Conservation (phyloP, 495 filamentous ascomycete species). For the Annulohypoxylon bovei region DNA sequence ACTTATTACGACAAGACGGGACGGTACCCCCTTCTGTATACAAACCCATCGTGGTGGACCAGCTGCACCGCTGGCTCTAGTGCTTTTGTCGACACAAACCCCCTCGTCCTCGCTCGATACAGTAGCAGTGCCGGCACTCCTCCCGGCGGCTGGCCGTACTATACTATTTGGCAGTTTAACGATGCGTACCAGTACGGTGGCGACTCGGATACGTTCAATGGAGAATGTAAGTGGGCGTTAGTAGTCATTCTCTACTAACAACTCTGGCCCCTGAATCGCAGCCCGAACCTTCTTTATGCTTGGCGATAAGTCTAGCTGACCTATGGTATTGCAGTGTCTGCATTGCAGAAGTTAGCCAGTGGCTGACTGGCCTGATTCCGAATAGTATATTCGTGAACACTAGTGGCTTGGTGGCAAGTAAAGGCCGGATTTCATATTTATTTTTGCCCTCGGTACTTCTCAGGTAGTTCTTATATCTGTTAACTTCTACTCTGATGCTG, state of each 20-base stretch:
- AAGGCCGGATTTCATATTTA: no score
- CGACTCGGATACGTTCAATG: slow-evolving; percentile 64
- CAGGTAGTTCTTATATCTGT: no score
- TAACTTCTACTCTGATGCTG: no score
- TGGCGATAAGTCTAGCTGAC: neutral
- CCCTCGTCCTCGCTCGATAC: slow-evolving; percentile 68
- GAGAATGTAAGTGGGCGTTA: slow-evolving; percentile 41
- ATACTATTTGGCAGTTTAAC: slow-evolving; percentile 70
- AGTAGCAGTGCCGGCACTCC: slow-evolving; percentile 58
- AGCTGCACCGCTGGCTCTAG: slow-evolving; percentile 67
- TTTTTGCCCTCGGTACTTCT: no score
- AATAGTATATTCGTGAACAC: no score
- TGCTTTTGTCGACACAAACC: slow-evolving; percentile 61
- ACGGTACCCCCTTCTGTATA: slow-evolving; percentile 69
- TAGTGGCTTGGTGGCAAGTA: neutral
- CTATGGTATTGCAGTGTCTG: slow-evolving; percentile 7
- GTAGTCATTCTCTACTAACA: neutral
- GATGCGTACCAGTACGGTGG: slow-evolving; percentile 60
- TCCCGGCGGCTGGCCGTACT: slow-evolving; percentile 67
- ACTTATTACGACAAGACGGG: slow-evolving; percentile 62
- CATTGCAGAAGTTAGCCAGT: slow-evolving; percentile 24
- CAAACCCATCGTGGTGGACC: slow-evolving; percentile 69
- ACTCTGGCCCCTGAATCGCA: neutral
- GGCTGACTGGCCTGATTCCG: no score
- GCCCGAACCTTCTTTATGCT: neutral